phyloP scores from a whole-genome alignment of 1,284 basidiomycete species.

The Flammula alnicola region DNA sequence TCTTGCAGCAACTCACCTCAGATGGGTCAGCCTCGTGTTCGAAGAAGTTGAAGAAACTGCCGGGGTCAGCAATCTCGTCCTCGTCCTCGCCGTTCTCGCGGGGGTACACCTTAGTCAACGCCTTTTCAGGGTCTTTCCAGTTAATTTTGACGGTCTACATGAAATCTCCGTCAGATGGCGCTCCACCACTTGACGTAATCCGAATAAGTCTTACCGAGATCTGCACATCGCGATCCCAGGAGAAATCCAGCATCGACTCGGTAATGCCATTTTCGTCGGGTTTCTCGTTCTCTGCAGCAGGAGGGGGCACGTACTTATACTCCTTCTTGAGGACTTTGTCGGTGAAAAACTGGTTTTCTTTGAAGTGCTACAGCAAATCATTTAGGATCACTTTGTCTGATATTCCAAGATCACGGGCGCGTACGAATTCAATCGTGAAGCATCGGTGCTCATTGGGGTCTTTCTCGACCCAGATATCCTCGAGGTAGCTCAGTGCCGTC shows the following conservation, averaged over 20 bases:
- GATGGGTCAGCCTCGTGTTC: constrained; percentile 66
- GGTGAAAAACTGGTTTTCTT: constrained; percentile 80
- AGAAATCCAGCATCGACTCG: constrained; percentile 74
- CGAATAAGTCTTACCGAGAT: constrained; percentile 54
- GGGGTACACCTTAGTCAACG: constrained; percentile 79
- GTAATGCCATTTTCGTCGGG: constrained; percentile 76
- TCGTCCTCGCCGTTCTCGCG: constrained; percentile 63
- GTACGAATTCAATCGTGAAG: constrained; percentile 81
- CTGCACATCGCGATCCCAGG: constrained; percentile 74
- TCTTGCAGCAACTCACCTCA: constrained; percentile 57
- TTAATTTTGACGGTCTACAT: constrained; percentile 65
- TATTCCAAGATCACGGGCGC: constrained; percentile 29
- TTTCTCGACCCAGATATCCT: constrained; percentile 79
- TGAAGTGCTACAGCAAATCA: constrained; percentile 64
- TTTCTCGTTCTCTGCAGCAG: constrained; percentile 55
- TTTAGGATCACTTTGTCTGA: not conserved
- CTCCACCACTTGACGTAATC: constrained; percentile 3
- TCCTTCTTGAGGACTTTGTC: constrained; percentile 79
- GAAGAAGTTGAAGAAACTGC: constrained; percentile 91
- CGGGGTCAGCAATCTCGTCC: constrained; percentile 65
- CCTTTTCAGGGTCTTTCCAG: constrained; percentile 83
- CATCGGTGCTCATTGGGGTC: constrained; percentile 69
- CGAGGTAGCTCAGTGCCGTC: constrained; percentile 74
- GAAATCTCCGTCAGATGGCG: constrained; percentile 5
- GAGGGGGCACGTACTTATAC: constrained; percentile 69